Conservation (phyloP, 1,139 yeast genomes). For the Geotrichum australiense region DNA sequence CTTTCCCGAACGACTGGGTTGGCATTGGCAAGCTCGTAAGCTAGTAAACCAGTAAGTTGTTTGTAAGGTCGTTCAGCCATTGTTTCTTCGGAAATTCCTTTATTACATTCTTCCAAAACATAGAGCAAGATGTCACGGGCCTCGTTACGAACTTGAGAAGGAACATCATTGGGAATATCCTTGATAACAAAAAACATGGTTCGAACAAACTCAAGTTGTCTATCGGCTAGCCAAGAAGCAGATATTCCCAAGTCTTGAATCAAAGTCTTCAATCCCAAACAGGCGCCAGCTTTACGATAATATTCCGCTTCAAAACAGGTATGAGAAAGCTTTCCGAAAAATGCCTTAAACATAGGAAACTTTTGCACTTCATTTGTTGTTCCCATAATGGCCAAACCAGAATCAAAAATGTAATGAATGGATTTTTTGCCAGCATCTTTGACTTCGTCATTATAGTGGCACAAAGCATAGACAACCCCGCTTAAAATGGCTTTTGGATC, state of each 20-base stretch:
- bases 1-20: slow-evolving; percentile 76
- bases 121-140: slow-evolving; percentile 63
- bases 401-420: slow-evolving; percentile 53
- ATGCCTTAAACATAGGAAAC: slow-evolving; percentile 67
- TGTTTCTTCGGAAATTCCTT: slow-evolving; percentile 50
- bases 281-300: slow-evolving; percentile 82
- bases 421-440: slow-evolving; percentile 65
- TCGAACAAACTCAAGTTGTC: slow-evolving; percentile 79
- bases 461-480: slow-evolving; percentile 72
- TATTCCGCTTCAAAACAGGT: slow-evolving; percentile 86
- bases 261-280: slow-evolving; percentile 70
- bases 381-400: slow-evolving; percentile 65
- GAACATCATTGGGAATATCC: slow-evolving; percentile 87
- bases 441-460: slow-evolving; percentile 67
- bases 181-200: slow-evolving; percentile 84
- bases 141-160: slow-evolving; percentile 63
- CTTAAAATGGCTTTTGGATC: slow-evolving; percentile 65
- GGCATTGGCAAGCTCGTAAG: slow-evolving; percentile 87
- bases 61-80: slow-evolving; percentile 64
- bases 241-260: slow-evolving; percentile 64
- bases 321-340: slow-evolving; percentile 80
- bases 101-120: slow-evolving; percentile 59
- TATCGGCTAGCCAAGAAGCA: slow-evolving; percentile 60
- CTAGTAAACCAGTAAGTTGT: slow-evolving; percentile 77
- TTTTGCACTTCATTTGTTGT: slow-evolving; percentile 54